Evolutionary conservation across 1,284 basidiomycete species (phyloP), one percentile per base, ranked within the genome.

Genomic region (Apiotrichum sp.): DNA sequence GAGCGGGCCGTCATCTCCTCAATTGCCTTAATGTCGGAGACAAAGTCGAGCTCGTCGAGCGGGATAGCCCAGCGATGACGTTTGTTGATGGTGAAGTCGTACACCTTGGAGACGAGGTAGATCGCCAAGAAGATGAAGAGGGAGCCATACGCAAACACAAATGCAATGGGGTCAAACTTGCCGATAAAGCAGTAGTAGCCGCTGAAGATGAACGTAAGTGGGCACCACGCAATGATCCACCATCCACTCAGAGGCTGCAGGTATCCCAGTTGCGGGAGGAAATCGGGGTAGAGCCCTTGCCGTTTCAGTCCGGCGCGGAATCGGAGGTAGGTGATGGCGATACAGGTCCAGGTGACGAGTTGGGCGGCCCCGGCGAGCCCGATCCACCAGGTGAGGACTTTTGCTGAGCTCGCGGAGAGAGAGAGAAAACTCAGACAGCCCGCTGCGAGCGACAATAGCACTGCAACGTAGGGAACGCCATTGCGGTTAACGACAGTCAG

Each of bases 101-200:
- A 65, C 35, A 53, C 33, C 55, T 71, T 71, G 52, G 65, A 65
- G 22, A 59, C 63, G 52, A 73, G 43, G 44, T 61, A 57, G 47
- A 72, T 65, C 47, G 59, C 66, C 14, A 60, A 40, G 43, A 71
- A 69, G 54, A 73, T 64, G 56, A 70, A 71, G 42, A 66, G 55
- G 45, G 63, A 62, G 4, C 65, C 68, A 52, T 71, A 69, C 36
- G 62, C 45, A 13, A 48, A 52, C 13, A 55, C 43, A 39, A 52
- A 53, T 10, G 10, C 29, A 29, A 47, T 38, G 22, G 33, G 13
- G 29, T 36, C 41, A 33, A 48, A 55, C 32, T 13, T 22, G 42
- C 51, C 48, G 8, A 55, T 52, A 60, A 68, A 66, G 59, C 66
- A 59, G 52, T 65, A 35, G 58, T 62, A 16, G 59, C 58, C 31